Percentiles rank a stretch among this genome's conserved stretches.
phyloP scores from a whole-genome alignment of 2,329 filamentous ascomycete species.

The Alternaria sp. region DNA sequence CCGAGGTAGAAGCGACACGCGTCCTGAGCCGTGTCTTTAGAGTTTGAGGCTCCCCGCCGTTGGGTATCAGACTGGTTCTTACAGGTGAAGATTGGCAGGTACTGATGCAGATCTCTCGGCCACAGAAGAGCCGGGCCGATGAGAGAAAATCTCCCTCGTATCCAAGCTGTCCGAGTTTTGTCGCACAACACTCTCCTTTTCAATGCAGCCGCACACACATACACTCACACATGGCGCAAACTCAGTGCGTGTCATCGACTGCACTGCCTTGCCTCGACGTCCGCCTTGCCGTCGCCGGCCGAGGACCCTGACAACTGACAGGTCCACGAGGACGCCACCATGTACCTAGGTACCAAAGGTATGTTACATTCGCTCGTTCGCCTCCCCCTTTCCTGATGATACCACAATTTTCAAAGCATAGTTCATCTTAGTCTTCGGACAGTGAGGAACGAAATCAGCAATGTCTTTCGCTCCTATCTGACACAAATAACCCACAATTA shows the following conservation, averaged over 20 bases:
- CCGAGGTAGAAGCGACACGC: neutral
- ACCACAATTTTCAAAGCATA: constrained; percentile 49
- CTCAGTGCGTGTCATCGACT: neutral
- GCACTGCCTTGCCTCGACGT: constrained; percentile 1
- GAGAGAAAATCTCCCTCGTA: constrained; percentile 1
- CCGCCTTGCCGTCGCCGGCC: neutral
- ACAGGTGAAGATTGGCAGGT: constrained; percentile 19
- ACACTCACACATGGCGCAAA: constrained; percentile 2
- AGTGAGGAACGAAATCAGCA: constrained; percentile 49
- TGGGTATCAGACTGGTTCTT: constrained; percentile 32
- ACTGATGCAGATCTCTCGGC: constrained; percentile 19
- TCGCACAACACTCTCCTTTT: neutral
- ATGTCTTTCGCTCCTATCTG: constrained; percentile 55
- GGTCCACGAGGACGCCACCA: neutral
- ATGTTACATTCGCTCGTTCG: constrained; percentile 21
- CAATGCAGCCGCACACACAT: constrained; percentile 2
- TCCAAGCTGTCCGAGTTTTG: neutral
- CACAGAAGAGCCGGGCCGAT: constrained; percentile 4
- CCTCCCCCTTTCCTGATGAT: constrained; percentile 44
- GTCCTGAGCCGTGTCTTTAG: constrained; percentile 15
- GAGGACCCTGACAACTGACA: neutral
- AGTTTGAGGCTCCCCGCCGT: constrained; percentile 28
- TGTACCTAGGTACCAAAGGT: constrained; percentile 26
- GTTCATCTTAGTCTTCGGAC: constrained; percentile 51
- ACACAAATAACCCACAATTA: constrained; percentile 15